These are phyloP conservation scores for Stromatinia cepivora DNA, from an alignment of 2,329 filamentous ascomycete genomes.

Conservation along the genomic window DNA sequence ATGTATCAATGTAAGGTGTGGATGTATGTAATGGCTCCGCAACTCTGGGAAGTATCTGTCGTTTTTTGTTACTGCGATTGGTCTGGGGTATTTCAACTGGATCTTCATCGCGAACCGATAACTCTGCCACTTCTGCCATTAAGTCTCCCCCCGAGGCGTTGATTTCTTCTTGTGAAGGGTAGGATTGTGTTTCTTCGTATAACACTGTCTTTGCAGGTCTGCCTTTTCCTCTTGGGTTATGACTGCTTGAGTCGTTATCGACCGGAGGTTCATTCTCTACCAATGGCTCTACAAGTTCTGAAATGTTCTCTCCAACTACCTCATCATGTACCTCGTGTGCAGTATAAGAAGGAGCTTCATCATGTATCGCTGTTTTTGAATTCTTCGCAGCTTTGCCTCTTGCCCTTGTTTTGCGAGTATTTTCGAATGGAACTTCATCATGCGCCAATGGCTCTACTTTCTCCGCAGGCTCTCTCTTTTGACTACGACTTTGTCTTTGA, in stretches of 20 bases:
- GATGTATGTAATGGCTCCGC: neutral
- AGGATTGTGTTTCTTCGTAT: neutral
- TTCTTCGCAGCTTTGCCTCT: neutral
- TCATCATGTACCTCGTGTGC: neutral
- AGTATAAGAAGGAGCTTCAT: neutral
- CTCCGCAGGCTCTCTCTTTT: neutral
- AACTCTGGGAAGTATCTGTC: neutral
- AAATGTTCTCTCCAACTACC: neutral
- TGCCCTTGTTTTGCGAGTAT: neutral
- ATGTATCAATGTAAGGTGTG: neutral
- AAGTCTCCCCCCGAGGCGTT: neutral
- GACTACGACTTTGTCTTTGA: neutral
- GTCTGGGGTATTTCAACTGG: neutral
- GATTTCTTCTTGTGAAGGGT: neutral
- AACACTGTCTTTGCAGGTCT: neutral
- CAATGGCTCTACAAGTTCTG: neutral
- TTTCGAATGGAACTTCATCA: neutral
- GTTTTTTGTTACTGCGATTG: neutral
- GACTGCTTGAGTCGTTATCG: neutral
- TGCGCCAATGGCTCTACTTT: slow-evolving; percentile 7
- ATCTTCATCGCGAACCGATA: neutral
- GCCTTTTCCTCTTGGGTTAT: neutral
- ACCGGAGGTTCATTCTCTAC: neutral
- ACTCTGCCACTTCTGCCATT: neutral
- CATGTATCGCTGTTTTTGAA: neutral